Conservation (phyloP, 108 stramenopile genomes). For the Nitzschia putrida region DNA sequence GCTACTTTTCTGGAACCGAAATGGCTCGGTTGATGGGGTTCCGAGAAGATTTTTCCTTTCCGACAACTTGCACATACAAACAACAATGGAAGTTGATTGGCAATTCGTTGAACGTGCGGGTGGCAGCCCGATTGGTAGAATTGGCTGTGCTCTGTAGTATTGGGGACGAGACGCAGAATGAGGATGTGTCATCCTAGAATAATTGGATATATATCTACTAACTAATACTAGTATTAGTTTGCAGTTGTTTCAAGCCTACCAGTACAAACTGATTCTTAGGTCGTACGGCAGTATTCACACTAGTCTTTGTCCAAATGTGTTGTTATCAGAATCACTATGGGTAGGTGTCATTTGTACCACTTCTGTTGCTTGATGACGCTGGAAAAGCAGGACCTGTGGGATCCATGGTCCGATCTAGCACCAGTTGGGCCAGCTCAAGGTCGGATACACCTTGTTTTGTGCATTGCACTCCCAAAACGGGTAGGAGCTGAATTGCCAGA, state of each 20-base stretch:
- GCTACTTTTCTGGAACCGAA: conserved; percentile 83
- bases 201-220: too few relatives aligned
- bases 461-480: not conserved
- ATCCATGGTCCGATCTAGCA: conserved; percentile 15
- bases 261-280: too few relatives aligned
- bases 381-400: not conserved
- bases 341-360: too few relatives aligned
- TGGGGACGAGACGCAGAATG: not conserved
- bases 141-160: conserved; percentile 33
- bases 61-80: conserved; percentile 44
- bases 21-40: conserved; percentile 83
- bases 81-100: conserved; percentile 88
- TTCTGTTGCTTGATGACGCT: too few relatives aligned
- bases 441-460: conserved; percentile 3
- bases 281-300: too few relatives aligned
- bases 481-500: conserved; percentile 16
- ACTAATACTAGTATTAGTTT: too few relatives aligned
- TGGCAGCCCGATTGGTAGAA: conserved; percentile 64
- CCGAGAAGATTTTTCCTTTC: conserved; percentile 57
- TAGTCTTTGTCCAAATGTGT: too few relatives aligned
- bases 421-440: conserved; percentile 8
- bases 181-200: too few relatives aligned
- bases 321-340: too few relatives aligned
- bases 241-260: too few relatives aligned
- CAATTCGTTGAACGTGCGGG: conserved; percentile 77